Evolutionary conservation across 495 filamentous ascomycete species (phyloP), one percentile per base, ranked within the genome.

Genomic region (Aspergillus wentii): DNA sequence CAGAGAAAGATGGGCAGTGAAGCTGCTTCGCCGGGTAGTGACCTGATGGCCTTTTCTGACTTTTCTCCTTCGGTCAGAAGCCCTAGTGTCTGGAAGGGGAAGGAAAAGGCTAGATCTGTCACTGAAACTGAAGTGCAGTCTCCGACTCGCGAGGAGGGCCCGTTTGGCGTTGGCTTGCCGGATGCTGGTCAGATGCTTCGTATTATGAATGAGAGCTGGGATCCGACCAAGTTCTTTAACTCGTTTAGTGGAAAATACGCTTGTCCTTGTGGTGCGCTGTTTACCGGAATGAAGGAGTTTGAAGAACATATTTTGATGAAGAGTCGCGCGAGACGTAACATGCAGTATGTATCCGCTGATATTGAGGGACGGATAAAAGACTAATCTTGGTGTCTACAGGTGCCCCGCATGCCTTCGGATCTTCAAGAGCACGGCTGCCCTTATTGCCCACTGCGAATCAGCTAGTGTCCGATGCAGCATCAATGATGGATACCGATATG

Each of bases 391-490:
- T 15, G 10, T 8, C 11, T 26, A 9, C 21, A 54, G 61, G 15
- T 73, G 69, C 40, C 67, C 72, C 5, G 44, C 46, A 7, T 80
- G 76, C 44, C 45, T 56, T 35, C 66, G 64, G 21, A 17, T 52
- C 14, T 78, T 75, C 64, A 52, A 60, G 7, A 61, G 52, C 4
- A 56, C 49, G 3, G 49, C 61, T 4, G 68, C 68, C 1, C 48
- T 79, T 0, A 48, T 76, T 17, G 52, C 61, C 0, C 77, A 81
- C 36, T 68, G 66, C 46, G 77, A 81, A 52, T 52, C 59, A 1
- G 40, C 56, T 1, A 59, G 36, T 15, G 44, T 43, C 8, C 61
- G 58, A 13, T 81, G 76, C 56, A 40, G 52, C 5, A 54, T 79
- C 17, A 57, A 54, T 29, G 51, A 61, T 1, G 48, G 41, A 9